A percentile compares a stretch with the other conserved stretches of the same genome.
These are phyloP conservation scores for Xenoacremonium recifei DNA, from an alignment of 2,329 filamentous ascomycete species.

Conservation along the genomic window DNA sequence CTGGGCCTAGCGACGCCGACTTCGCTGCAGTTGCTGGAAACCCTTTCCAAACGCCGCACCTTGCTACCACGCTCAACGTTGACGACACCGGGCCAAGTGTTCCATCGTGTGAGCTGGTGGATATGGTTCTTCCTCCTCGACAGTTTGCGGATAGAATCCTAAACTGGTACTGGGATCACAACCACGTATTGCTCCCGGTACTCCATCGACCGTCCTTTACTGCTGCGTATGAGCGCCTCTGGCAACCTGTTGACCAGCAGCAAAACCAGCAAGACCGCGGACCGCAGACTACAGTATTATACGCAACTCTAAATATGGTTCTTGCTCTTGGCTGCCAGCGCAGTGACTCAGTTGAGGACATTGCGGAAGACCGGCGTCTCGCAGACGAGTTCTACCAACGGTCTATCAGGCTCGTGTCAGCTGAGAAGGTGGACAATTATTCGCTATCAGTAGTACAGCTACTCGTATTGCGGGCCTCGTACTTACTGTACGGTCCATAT, in stretches of 20 bases:
- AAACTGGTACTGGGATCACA: not conserved
- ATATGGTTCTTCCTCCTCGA: not conserved
- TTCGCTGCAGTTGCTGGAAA: no score
- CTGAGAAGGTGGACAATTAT: not conserved
- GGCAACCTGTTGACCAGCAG: not conserved
- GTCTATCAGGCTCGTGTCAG: not conserved
- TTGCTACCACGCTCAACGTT: no score
- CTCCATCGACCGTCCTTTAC: not conserved
- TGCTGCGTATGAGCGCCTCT: not conserved
- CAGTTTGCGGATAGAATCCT: not conserved
- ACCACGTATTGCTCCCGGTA: not conserved
- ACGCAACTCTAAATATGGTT: not conserved
- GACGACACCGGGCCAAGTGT: no score
- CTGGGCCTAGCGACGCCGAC: no score
- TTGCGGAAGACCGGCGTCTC: not conserved
- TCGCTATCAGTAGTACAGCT: not conserved
- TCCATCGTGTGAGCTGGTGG: not conserved
- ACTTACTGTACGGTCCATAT: not conserved
- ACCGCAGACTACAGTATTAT: no score
- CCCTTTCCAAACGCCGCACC: no score
- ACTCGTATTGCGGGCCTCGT: not conserved
- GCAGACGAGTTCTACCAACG: not conserved
- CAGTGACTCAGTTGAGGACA: not conserved
- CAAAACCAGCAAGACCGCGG: not conserved
- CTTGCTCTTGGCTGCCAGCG: not conserved